Evolutionary conservation across 768 basidiomycete species (phyloP).

Genomic region (Mycena metata): DNA sequence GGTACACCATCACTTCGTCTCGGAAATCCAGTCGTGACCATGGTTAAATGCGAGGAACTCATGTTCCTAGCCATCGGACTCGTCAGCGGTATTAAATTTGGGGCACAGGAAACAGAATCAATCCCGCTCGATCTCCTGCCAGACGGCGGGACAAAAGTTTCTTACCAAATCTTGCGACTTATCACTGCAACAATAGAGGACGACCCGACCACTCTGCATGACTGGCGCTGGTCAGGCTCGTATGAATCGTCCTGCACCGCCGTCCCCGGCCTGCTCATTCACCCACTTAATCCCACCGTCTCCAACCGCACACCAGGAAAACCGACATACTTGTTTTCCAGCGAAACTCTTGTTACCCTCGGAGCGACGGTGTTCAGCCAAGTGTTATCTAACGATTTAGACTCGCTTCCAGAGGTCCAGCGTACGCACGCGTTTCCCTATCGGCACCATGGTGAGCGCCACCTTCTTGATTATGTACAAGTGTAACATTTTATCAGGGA

Average conservation of each 20-base stretch:
- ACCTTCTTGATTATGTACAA: no score
- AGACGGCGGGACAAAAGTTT: not conserved
- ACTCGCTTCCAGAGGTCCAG: not conserved
- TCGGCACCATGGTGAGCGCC: conserved; percentile 1
- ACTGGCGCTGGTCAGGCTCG: conserved; percentile 3
- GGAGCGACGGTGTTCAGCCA: not conserved
- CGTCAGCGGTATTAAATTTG: conserved; percentile 1
- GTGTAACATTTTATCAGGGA: no score
- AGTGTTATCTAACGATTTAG: not conserved
- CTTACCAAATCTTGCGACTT: conserved; percentile 5
- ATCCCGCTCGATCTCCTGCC: conserved; percentile 12
- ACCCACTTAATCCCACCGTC: not conserved
- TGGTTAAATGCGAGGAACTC: conserved; percentile 19
- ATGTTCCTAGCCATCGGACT: conserved; percentile 13
- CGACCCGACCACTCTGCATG: not conserved
- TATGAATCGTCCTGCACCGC: no score
- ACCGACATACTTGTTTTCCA: conserved; percentile 6
- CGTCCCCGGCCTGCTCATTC: not conserved
- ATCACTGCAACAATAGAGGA: conserved; percentile 4
- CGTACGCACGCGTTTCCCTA: not conserved
- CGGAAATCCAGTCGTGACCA: conserved; percentile 7
- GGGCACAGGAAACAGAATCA: conserved; percentile 1
- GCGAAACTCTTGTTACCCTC: not conserved
- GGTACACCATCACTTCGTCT: conserved; percentile 14
- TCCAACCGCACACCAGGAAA: not conserved